Conservation (phyloP, 129 eudicot genomes). For the Apium graveolens region DNA sequence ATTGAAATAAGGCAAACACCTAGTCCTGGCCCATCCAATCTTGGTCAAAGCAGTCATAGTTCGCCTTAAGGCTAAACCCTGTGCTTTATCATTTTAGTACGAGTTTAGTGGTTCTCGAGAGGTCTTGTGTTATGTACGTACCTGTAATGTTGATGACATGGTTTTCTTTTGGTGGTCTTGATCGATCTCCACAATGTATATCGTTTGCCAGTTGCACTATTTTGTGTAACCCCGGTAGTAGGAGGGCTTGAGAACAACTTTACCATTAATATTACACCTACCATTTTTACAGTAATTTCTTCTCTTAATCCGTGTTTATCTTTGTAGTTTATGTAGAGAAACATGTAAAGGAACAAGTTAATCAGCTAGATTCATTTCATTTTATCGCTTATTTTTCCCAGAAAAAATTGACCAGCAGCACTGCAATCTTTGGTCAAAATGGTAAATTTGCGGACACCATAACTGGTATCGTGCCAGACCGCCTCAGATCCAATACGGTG, state of each 20-base stretch:
- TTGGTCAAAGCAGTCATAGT: constrained; percentile 41
- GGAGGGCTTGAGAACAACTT: constrained; percentile 34
- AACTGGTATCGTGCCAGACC: too few relatives aligned
- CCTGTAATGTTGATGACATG: constrained; percentile 16
- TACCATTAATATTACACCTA: constrained; percentile 12
- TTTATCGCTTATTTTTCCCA: not conserved
- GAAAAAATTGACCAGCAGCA: not conserved
- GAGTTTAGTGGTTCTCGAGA: constrained; percentile 34
- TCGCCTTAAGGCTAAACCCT: constrained; percentile 39
- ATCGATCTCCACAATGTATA: constrained; percentile 20
- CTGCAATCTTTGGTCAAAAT: not conserved
- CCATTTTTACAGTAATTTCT: not conserved
- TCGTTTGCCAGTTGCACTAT: constrained; percentile 15
- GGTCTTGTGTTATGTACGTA: constrained; percentile 29
- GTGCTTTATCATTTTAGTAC: not conserved
- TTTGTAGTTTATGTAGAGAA: not conserved
- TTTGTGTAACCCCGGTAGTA: constrained; percentile 23
- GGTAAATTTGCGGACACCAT: too few relatives aligned
- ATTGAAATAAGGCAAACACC: constrained; percentile 40
- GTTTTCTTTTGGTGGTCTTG: constrained; percentile 10
- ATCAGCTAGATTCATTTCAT: not conserved
- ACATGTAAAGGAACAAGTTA: not conserved
- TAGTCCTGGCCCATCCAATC: constrained; percentile 41
- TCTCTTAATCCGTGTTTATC: constrained; percentile 7
- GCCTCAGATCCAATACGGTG: not conserved